These are phyloP conservation scores for Poterioochromonas sp. DNA, from an alignment of 352 stramenopile genomes.

Conservation along the genomic window DNA sequence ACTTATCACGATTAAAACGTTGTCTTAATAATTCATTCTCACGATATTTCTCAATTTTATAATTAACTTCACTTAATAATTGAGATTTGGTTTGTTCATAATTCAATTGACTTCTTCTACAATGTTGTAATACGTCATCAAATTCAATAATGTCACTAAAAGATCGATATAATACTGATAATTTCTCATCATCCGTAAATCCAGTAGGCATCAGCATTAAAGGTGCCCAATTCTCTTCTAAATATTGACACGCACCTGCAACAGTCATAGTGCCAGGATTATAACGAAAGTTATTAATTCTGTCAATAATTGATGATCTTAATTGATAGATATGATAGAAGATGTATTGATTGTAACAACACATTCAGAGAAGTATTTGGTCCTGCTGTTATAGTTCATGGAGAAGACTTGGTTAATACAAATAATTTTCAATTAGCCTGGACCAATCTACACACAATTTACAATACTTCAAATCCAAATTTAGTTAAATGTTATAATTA, in stretches of 20 bases:
- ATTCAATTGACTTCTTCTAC: conserved; percentile 4
- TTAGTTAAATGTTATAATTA: too few species aligned
- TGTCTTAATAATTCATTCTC: conserved; percentile 14
- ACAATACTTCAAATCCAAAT: conserved; percentile 16
- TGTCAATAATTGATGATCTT: conserved; percentile 12
- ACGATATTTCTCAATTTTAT: conserved; percentile 10
- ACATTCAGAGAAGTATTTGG: neutral
- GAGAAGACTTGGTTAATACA: neutral
- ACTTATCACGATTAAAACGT: conserved; percentile 9
- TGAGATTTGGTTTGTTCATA: conserved; percentile 6
- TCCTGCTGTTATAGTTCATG: neutral
- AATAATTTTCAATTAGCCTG: conserved; percentile 9
- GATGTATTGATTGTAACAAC: neutral
- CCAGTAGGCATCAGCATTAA: neutral
- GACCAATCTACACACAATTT: conserved; percentile 6
- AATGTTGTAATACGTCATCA: conserved; percentile 10
- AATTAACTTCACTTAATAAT: conserved; percentile 16
- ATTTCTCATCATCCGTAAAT: conserved; percentile 5
- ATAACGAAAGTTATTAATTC: conserved; percentile 18
- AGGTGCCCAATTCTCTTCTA: conserved; percentile 7
- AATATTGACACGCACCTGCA: conserved; percentile 8
- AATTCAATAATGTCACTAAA: conserved; percentile 7
- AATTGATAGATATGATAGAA: neutral
- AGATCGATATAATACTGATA: conserved; percentile 1
- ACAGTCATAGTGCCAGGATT: conserved; percentile 8